Percentiles rank a stretch among this genome's conserved stretches.
Evolutionary conservation across 352 stramenopile genomes (phyloP).

Genomic region (Pythium apleroticum): DNA sequence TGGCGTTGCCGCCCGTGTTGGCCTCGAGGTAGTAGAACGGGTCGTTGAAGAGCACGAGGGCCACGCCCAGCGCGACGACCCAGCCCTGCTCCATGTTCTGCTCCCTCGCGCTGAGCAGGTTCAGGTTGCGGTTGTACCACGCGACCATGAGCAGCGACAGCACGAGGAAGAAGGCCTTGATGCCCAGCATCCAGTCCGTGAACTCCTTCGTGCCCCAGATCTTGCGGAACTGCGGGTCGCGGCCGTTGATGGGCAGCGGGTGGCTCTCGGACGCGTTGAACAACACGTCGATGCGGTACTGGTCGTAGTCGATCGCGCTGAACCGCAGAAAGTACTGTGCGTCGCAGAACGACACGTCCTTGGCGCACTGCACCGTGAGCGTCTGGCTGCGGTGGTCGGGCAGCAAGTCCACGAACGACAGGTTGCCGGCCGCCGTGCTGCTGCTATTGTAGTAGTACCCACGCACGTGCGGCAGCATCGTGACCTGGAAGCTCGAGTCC

Average conservation of each 20-base stretch:
- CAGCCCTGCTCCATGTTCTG: constrained; percentile 65
- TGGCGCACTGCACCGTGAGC: constrained; percentile 35
- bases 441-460: constrained; percentile 43
- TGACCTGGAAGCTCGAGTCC: constrained; percentile 47
- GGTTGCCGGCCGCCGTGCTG: constrained; percentile 20
- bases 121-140: constrained; percentile 51
- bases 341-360: constrained; percentile 37
- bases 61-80: constrained; percentile 43
- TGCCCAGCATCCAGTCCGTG: constrained; percentile 56
- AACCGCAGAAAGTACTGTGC: constrained; percentile 54
- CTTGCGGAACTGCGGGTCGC: constrained; percentile 52
- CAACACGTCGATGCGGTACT: constrained; percentile 57
- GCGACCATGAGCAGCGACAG: constrained; percentile 33
- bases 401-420: constrained; percentile 41
- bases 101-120: constrained; percentile 41
- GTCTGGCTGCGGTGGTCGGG: constrained; percentile 37
- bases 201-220: constrained; percentile 50
- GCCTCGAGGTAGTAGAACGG: constrained; percentile 58
- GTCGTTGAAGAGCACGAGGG: constrained; percentile 60
- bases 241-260: constrained; percentile 33
- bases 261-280: constrained; percentile 50
- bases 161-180: constrained; percentile 59
- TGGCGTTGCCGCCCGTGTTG: constrained; percentile 43
- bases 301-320: constrained; percentile 49
- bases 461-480: constrained; percentile 52